These are phyloP conservation scores for Diutina catenulata DNA, from an alignment of 1,139 yeast species.

Conservation along the genomic window DNA sequence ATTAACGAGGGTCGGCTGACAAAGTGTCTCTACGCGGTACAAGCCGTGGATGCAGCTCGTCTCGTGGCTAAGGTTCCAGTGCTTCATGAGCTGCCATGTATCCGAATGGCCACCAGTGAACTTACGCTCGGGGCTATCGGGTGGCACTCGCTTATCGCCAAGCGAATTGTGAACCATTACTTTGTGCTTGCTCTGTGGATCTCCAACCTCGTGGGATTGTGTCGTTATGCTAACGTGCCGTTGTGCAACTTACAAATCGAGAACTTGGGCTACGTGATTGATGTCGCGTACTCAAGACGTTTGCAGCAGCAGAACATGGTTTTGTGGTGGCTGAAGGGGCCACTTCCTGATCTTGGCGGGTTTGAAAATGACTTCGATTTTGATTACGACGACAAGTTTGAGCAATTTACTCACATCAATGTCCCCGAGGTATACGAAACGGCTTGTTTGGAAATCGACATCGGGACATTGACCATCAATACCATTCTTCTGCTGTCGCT, in stretches of 20 bases:
- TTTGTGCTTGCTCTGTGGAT: slow-evolving; percentile 70
- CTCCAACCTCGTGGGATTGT: slow-evolving; percentile 47
- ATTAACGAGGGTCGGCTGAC: slow-evolving; percentile 61
- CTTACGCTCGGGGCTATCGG: slow-evolving; percentile 64
- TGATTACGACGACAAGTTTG: slow-evolving; percentile 41
- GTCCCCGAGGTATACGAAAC: slow-evolving; percentile 72
- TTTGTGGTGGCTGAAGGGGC: slow-evolving; percentile 87
- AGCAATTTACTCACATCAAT: slow-evolving; percentile 65
- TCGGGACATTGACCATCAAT: slow-evolving; percentile 73
- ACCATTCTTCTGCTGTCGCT: slow-evolving; percentile 77
- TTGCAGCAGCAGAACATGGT: slow-evolving; percentile 55
- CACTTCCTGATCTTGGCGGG: slow-evolving; percentile 84
- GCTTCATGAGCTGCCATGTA: slow-evolving; percentile 49
- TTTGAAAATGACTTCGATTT: slow-evolving; percentile 23
- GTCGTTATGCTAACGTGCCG: slow-evolving; percentile 74
- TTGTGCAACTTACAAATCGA: slow-evolving; percentile 73
- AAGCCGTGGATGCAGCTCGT: slow-evolving; percentile 51
- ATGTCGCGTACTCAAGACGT: slow-evolving; percentile 75
- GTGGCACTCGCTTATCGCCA: slow-evolving; percentile 72
- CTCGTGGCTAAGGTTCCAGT: slow-evolving; percentile 32
- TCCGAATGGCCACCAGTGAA: slow-evolving; percentile 47
- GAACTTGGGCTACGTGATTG: slow-evolving; percentile 69
- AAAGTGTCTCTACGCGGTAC: slow-evolving; percentile 56
- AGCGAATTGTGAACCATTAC: slow-evolving; percentile 58
- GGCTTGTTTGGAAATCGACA: slow-evolving; percentile 67